These are phyloP conservation scores for Rheum nobile DNA, from an alignment of 148 eudicot genomes.

Conservation along the genomic window DNA sequence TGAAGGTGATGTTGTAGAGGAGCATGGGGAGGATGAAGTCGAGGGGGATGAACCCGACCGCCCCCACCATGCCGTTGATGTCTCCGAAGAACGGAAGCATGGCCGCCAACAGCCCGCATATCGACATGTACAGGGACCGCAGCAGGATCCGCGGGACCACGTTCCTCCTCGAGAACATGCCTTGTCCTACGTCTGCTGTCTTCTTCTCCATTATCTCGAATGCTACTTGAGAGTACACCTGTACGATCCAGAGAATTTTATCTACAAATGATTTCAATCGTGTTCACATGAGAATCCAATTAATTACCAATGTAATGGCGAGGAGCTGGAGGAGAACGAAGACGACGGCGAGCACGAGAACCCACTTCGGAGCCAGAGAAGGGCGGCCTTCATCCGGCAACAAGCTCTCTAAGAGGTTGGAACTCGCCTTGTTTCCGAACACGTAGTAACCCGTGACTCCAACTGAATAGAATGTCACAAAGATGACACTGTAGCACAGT, in stretches of 20 bases:
- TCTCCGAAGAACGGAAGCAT: slow-evolving; percentile 93
- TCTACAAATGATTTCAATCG: too few species aligned
- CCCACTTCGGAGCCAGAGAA: slow-evolving; percentile 67
- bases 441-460: slow-evolving; percentile 77
- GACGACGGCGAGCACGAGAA: slow-evolving; percentile 50
- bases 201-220: slow-evolving; percentile 91
- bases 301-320: slow-evolving; percentile 75
- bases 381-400: slow-evolving; percentile 63
- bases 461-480: slow-evolving; percentile 79
- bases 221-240: slow-evolving; percentile 96
- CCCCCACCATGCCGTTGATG: slow-evolving; percentile 73
- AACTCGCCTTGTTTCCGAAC: slow-evolving; percentile 64
- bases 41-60: slow-evolving; percentile 79
- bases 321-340: slow-evolving; percentile 84
- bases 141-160: slow-evolving; percentile 66
- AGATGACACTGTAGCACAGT: slow-evolving; percentile 69
- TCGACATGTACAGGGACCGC: slow-evolving; percentile 64
- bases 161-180: slow-evolving; percentile 74
- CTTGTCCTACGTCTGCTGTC: slow-evolving; percentile 64
- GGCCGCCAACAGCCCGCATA: slow-evolving; percentile 82
- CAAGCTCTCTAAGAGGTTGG: slow-evolving; percentile 67
- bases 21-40: slow-evolving; percentile 92
- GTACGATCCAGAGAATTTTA: too few species aligned
- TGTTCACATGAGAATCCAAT: too few species aligned
- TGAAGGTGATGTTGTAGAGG: slow-evolving; percentile 71